These are phyloP conservation scores for Xerocomellus intermedius DNA, from an alignment of 768 basidiomycete species.

Conservation along the genomic window DNA sequence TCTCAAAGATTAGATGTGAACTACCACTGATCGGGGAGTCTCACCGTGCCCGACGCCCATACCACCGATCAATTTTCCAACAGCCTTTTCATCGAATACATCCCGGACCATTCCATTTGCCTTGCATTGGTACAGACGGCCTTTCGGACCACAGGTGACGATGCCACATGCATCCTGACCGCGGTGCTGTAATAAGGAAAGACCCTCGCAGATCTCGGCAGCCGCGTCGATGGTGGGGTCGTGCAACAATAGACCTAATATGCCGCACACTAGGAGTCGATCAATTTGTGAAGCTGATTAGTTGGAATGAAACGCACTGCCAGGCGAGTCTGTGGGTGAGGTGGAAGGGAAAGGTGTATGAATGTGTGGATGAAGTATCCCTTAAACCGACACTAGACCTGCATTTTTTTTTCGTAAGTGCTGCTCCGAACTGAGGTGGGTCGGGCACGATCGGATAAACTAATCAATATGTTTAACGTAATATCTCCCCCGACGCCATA, in stretches of 20 bases:
- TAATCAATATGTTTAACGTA: not conserved
- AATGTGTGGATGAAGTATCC: conserved; percentile 7
- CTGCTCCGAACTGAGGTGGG: not conserved
- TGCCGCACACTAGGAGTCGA: conserved; percentile 74
- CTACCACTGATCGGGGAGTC: conserved; percentile 16
- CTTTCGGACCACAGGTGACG: conserved; percentile 93
- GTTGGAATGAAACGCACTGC: conserved; percentile 28
- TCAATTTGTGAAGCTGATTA: not conserved
- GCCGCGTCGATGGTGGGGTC: conserved; percentile 75
- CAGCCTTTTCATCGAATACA: conserved; percentile 80
- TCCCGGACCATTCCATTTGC: conserved; percentile 99
- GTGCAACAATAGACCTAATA: conserved; percentile 83
- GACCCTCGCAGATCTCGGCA: conserved; percentile 87
- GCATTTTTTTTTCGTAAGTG: conserved; percentile 12
- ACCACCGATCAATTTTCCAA: conserved; percentile 78
- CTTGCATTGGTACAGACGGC: conserved; percentile 97
- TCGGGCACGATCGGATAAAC: conserved; percentile 5
- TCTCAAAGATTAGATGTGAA: conserved; percentile 11
- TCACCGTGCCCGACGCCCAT: conserved; percentile 98
- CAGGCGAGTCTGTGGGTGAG: conserved; percentile 2
- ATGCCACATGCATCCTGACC: conserved; percentile 99
- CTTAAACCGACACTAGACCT: not conserved
- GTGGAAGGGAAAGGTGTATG: not conserved
- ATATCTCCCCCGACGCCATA: too few species aligned
- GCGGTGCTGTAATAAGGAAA: conserved; percentile 94